Evolutionary conservation across 2,329 filamentous ascomycete genomes (phyloP).

Genomic region (Fusarium sp.): DNA sequence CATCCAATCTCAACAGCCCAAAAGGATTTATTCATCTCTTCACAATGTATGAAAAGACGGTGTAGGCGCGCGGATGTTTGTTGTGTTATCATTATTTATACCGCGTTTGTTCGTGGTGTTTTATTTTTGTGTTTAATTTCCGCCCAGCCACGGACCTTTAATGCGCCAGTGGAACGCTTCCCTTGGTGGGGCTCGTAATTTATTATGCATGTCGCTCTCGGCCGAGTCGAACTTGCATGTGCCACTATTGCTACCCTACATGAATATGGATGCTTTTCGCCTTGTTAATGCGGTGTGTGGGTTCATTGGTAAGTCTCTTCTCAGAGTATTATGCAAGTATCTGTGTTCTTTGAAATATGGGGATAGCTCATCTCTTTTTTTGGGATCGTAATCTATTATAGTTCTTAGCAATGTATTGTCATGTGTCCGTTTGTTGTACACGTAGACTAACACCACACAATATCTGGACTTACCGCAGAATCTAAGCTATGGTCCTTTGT

Average conservation of each 20-base stretch:
- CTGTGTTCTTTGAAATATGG: not conserved
- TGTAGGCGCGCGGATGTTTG: constrained; percentile 27
- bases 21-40: not conserved
- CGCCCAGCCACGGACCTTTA: constrained; percentile 27
- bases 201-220: constrained; percentile 20
- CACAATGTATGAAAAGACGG: constrained; percentile 39
- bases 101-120: constrained; percentile 14
- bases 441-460: not conserved
- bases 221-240: constrained; percentile 25
- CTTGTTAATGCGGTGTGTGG: constrained; percentile 2
- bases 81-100: constrained; percentile 4
- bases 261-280: not conserved
- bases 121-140: constrained; percentile 27
- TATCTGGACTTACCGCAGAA: not conserved
- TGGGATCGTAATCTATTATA: not conserved
- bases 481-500: not conserved
- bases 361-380: not conserved
- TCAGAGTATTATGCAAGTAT: not conserved
- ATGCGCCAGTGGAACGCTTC: constrained; percentile 19
- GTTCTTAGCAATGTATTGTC: not conserved
- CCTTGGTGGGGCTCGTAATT: constrained; percentile 27
- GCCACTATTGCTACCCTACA: constrained; percentile 31
- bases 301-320: not conserved
- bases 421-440: not conserved
- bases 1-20: constrained; percentile 3